phyloP scores from a whole-genome alignment of 495 filamentous ascomycete genomes.

The Amphirosellinia nigrospora region DNA sequence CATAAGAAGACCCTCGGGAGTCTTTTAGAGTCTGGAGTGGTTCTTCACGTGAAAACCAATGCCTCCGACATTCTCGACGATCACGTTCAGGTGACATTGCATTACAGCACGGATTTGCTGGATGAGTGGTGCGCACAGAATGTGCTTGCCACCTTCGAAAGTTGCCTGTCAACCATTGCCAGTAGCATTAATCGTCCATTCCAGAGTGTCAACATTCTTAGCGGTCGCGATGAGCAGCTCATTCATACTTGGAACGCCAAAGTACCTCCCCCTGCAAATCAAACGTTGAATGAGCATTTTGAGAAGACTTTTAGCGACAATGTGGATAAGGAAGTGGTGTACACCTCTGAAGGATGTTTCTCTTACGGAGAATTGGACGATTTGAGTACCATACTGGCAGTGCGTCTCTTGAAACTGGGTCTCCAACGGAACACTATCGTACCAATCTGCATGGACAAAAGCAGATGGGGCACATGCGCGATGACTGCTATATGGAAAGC shows the following conservation, averaged over 20 bases:
- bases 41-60: background rate
- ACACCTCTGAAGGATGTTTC: background rate
- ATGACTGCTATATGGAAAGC: background rate
- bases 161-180: background rate
- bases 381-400: background rate
- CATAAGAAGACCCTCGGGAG: background rate
- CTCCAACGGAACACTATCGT: background rate
- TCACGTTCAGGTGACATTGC: background rate
- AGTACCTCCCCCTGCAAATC: background rate
- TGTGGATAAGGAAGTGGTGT: constrained; percentile 2
- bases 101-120: constrained; percentile 2
- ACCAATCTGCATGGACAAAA: constrained; percentile 1
- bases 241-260: constrained; percentile 2
- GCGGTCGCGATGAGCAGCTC: background rate
- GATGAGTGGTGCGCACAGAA: constrained; percentile 5
- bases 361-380: background rate
- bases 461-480: background rate
- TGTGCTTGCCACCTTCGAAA: background rate
- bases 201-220: background rate
- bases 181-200: background rate
- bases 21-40: background rate
- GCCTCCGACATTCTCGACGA: background rate
- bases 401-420: background rate
- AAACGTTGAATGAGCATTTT: constrained; percentile 2
- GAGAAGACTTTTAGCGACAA: background rate